Evolutionary conservation across 805 yeast species (phyloP).

Genomic region (Candida germanica): DNA sequence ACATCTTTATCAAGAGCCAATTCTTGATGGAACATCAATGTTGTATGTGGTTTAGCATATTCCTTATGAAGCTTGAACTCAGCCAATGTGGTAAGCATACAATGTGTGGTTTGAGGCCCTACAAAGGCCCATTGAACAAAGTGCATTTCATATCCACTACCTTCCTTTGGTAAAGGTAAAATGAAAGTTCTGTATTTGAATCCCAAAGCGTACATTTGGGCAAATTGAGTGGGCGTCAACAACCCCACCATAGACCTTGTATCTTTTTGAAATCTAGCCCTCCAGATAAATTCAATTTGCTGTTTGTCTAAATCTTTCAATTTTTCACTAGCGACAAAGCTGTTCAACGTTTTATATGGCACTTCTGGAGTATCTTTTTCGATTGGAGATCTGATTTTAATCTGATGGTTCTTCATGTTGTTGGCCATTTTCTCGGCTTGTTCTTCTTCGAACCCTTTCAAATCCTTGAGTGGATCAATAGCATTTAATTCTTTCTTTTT

Average conservation of each 20-base stretch:
- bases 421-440: conserved; percentile 27
- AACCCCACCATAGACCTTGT: conserved; percentile 65
- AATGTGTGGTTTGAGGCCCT: conserved; percentile 79
- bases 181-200: conserved; percentile 77
- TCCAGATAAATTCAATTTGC: conserved; percentile 83
- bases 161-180: conserved; percentile 78
- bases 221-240: conserved; percentile 54
- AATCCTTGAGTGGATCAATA: conserved; percentile 66
- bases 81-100: conserved; percentile 85
- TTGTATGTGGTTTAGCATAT: conserved; percentile 93
- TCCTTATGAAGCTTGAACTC: conserved; percentile 90
- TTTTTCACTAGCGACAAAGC: conserved; percentile 71
- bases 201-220: conserved; percentile 63
- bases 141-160: conserved; percentile 70
- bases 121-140: conserved; percentile 92
- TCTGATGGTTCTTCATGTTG: conserved; percentile 22
- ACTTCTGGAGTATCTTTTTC: conserved; percentile 30
- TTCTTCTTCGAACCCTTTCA: conserved; percentile 53
- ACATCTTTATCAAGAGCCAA: conserved; percentile 55
- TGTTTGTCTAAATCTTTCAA: conserved; percentile 49
- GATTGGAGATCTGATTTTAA: conserved; percentile 34
- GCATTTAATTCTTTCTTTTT: conserved; percentile 55
- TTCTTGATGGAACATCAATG: conserved; percentile 83
- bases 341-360: conserved; percentile 70
- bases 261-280: conserved; percentile 70